phyloP scores from a whole-genome alignment of 805 yeast genomes.

The Schwanniomyces occidentalis region DNA sequence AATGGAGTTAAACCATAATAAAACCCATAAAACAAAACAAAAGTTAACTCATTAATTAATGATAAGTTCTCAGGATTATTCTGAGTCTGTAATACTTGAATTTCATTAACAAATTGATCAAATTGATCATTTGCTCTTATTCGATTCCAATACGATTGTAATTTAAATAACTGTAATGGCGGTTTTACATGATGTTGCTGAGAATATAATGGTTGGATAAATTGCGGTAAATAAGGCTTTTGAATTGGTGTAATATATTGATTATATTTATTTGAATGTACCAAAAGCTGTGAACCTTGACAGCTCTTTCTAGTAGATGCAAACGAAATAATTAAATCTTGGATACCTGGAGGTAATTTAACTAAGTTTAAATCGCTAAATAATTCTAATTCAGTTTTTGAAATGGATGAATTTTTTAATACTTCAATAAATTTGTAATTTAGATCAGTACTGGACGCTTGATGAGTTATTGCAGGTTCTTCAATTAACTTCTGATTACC shows the following conservation, averaged over 20 bases:
- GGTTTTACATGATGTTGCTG: conserved; percentile 24
- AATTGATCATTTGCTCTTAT: conserved; percentile 34
- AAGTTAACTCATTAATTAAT: conserved; percentile 33
- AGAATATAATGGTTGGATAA: conserved; percentile 23
- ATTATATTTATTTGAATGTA: conserved; percentile 19
- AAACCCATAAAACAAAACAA: conserved; percentile 44
- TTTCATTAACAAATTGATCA: conserved; percentile 32
- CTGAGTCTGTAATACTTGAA: conserved; percentile 22
- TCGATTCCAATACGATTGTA: conserved; percentile 42
- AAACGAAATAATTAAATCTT: conserved; percentile 40
- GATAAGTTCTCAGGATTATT: conserved; percentile 21
- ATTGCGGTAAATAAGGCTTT: conserved; percentile 36
- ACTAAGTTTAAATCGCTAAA: conserved; percentile 36
- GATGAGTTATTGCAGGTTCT: not conserved
- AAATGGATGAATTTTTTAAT: conserved; percentile 29
- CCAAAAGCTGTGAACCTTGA: conserved; percentile 24
- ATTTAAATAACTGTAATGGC: conserved; percentile 35
- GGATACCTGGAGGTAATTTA: conserved; percentile 43
- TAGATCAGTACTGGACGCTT: conserved; percentile 1
- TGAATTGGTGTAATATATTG: conserved; percentile 28
- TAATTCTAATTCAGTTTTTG: conserved; percentile 30
- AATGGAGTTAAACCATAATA: conserved; percentile 44
- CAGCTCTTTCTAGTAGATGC: conserved; percentile 30
- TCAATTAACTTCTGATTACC: not conserved
- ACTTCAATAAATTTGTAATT: conserved; percentile 21